A percentile compares a stretch with the other conserved stretches of the same genome.
These are phyloP conservation scores for Pachysandra terminalis DNA, from an alignment of 164 flowering plant genomes.

Conservation along the genomic window DNA sequence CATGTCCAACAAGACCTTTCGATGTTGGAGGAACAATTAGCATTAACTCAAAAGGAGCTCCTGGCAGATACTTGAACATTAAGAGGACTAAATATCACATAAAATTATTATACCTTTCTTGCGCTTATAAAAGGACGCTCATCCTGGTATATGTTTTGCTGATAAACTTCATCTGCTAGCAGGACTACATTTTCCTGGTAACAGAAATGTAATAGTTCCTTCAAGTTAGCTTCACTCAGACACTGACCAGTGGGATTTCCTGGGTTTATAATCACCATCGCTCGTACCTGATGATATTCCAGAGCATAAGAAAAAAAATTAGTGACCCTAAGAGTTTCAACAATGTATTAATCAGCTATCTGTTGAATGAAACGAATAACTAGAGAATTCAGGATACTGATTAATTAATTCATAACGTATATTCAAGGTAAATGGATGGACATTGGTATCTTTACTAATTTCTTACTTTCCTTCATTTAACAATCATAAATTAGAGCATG, in stretches of 20 bases:
- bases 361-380: neutral
- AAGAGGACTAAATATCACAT: neutral
- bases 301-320: slow-evolving; percentile 4
- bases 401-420: neutral
- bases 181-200: slow-evolving; percentile 66
- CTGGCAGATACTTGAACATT: neutral
- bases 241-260: slow-evolving; percentile 99
- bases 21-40: slow-evolving; percentile 1
- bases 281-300: slow-evolving; percentile 64
- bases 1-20: slow-evolving; percentile 85
- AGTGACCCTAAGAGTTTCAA: slow-evolving; percentile 2
- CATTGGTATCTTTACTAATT: neutral
- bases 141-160: slow-evolving; percentile 95
- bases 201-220: slow-evolving; percentile 70
- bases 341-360: neutral
- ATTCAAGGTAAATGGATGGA: neutral
- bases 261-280: slow-evolving; percentile 99
- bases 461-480: too few species aligned
- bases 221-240: slow-evolving; percentile 77
- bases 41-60: slow-evolving; percentile 1
- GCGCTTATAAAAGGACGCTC: slow-evolving; percentile 91
- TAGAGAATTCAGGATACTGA: neutral
- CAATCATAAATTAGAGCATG: slow-evolving; percentile 10
- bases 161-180: slow-evolving; percentile 97
- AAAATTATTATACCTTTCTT: slow-evolving; percentile 57